Conservation (phyloP, 305 asterid species). For the Fraxinus sp. region DNA sequence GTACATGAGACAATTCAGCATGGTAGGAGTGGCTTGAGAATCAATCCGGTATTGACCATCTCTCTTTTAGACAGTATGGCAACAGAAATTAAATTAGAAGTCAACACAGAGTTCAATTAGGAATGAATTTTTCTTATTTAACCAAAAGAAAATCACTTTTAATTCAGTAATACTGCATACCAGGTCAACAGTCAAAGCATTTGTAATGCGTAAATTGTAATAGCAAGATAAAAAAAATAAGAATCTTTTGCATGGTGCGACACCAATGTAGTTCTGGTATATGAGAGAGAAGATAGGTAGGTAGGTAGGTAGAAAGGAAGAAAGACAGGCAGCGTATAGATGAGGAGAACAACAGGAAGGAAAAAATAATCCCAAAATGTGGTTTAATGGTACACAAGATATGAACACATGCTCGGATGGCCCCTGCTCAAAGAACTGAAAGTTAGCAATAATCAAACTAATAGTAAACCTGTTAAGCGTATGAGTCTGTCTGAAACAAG, state of each 20-base stretch:
- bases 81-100: conserved; percentile 16
- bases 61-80: conserved; percentile 57
- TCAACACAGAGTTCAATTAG: conserved; percentile 6
- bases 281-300: neutral
- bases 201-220: neutral
- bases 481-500: neutral
- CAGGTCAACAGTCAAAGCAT: neutral
- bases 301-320: neutral
- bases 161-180: neutral
- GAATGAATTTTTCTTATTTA: neutral
- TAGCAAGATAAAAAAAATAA: neutral
- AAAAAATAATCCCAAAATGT: neutral
- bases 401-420: neutral
- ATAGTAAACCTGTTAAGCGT: neutral
- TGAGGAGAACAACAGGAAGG: neutral
- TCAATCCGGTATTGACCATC: conserved; percentile 99
- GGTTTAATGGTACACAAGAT: neutral
- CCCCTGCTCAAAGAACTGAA: neutral
- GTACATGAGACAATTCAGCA: conserved; percentile 97
- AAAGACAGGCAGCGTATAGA: neutral
- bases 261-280: neutral
- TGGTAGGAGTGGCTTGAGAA: conserved; percentile 91
- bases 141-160: neutral
- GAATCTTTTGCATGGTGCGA: neutral
- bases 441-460: neutral